Base-by-base conservation (phyloP, 2,329 filamentous ascomycete species). In the Cytospora piceicola region DNA sequence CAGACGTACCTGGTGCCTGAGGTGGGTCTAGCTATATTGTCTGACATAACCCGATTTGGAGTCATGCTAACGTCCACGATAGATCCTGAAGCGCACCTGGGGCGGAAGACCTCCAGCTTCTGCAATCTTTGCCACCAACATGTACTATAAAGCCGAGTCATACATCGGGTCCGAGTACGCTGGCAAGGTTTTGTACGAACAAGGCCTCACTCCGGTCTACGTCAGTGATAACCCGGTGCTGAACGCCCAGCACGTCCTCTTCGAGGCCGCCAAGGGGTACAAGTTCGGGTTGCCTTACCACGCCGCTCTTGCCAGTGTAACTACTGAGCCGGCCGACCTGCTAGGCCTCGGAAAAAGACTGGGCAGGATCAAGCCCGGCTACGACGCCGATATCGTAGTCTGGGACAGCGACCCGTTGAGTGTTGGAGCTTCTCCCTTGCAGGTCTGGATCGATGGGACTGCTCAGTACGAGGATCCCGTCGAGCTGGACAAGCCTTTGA, bases 201-300 rank as follows among this genome's bases (percentile, higher is more conserved):
- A 85, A 64, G 88, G 85, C 30, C 79, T 91, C 36, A 90, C 87
- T 0, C 82, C 87, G 1, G 83, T 90, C 27, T 90, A 89, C 69
- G 88, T 91, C n/a, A 88, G 84, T 67, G 88, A 90, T 72, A 91
- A 91, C 72, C 89, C 89, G 0, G 88, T 90, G 0, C 75, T 90
- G 62, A 90, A 90, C 70, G 88, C 88, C 0, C 88, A 90, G 73
- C 88, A 90, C 68, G 87, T 91, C 3, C 78, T 90, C 0, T 88
- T 90, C 57, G 88, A 88, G 71, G 85, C 85, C 11, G 85, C 84
- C 58, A 87, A 87, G 74, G 83, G 76, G 2, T 85, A 85, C 70
- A 83, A 82, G 58, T 88, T 86, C 68, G 86, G 86, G 0, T 77
- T 89, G 63, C 84, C 86, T 0, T 88, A 88, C 70, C 85, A 88